Conservation (phyloP, 768 basidiomycete species). For the Suillus ampliporus region DNA sequence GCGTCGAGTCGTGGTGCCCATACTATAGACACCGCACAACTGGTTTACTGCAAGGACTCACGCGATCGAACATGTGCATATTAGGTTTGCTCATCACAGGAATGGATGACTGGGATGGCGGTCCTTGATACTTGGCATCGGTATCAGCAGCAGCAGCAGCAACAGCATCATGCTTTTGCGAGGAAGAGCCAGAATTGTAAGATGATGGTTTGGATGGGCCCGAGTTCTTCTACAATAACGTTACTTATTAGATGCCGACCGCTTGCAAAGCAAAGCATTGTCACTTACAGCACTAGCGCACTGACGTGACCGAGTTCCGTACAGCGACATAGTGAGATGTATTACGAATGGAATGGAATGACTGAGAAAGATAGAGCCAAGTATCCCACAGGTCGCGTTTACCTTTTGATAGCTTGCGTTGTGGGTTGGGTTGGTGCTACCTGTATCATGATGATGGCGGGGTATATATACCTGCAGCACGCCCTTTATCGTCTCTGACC, state of each 20-base stretch:
- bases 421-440: background rate
- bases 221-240: background rate
- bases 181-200: background rate
- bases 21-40: background rate
- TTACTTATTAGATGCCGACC: background rate
- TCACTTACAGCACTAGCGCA: background rate
- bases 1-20: background rate
- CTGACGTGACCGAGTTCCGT: background rate
- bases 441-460: background rate
- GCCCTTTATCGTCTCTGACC: background rate
- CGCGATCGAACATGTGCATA: background rate
- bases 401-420: background rate
- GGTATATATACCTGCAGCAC: conserved; percentile 1
- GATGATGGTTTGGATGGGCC: background rate
- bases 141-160: too few relatives aligned
- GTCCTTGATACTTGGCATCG: background rate
- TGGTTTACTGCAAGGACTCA: background rate
- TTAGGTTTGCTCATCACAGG: background rate
- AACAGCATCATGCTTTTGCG: too few relatives aligned
- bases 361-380: background rate
- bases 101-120: background rate
- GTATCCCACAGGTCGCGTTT: background rate
- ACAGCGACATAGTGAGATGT: background rate
- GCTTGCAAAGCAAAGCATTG: background rate
- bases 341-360: background rate